Evolutionary conservation across 352 stramenopile species (phyloP).

Genomic region (Phytophthora colocasiae): DNA sequence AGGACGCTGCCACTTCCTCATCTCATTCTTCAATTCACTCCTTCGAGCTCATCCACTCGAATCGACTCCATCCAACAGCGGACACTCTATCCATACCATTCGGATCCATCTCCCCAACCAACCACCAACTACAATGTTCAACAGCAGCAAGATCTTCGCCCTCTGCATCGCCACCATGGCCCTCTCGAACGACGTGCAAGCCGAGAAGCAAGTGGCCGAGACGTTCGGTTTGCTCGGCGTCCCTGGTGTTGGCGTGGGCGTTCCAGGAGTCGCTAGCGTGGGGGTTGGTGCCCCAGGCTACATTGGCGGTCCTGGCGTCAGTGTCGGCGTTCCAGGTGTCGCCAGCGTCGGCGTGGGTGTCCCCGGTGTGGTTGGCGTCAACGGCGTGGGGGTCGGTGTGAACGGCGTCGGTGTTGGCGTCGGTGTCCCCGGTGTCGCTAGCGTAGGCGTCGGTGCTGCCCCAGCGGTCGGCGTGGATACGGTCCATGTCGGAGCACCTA

Average conservation of each 20-base stretch:
- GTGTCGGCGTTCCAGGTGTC: background rate
- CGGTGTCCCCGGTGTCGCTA: background rate
- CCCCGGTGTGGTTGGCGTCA: background rate
- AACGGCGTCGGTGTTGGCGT: slow-evolving; percentile 5
- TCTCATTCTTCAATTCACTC: background rate
- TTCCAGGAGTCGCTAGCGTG: background rate
- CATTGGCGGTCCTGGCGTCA: background rate
- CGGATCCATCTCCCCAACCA: background rate
- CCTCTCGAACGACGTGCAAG: background rate
- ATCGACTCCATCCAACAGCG: background rate
- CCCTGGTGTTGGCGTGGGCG: background rate
- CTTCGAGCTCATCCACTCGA: background rate
- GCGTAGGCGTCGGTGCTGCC: background rate
- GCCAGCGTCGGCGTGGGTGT: background rate
- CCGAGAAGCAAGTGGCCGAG: slow-evolving; percentile 8
- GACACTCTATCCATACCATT: background rate
- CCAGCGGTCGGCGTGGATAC: background rate
- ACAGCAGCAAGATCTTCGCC: slow-evolving; percentile 10
- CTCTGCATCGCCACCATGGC: background rate
- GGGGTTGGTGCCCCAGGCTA: background rate
- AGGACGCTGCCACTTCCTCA: background rate
- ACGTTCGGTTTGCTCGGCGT: slow-evolving; percentile 8
- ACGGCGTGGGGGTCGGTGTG: slow-evolving; percentile 1
- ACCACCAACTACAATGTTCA: slow-evolving; percentile 6
- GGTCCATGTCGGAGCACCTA: background rate